These are phyloP conservation scores for Saccharomyces eubayanus DNA, from an alignment of 805 yeast genomes.

Conservation along the genomic window DNA sequence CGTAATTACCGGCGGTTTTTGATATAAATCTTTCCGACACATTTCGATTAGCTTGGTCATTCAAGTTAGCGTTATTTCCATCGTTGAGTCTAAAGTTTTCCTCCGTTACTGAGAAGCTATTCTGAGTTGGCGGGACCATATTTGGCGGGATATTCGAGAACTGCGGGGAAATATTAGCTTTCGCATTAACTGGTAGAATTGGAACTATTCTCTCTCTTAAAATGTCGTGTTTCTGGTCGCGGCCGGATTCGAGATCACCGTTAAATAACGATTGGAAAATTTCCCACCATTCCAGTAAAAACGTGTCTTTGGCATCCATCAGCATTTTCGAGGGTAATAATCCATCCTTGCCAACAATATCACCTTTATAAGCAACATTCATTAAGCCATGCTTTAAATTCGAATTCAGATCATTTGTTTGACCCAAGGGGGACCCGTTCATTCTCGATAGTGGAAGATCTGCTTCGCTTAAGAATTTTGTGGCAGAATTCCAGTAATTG, in stretches of 20 bases:
- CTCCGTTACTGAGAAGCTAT: background rate
- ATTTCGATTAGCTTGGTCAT: background rate
- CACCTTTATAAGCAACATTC: slow-evolving; percentile 1
- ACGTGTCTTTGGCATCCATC: slow-evolving; percentile 38
- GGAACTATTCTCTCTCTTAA: slow-evolving; percentile 15
- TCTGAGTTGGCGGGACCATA: background rate
- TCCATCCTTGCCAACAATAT: slow-evolving; percentile 6
- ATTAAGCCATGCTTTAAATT: slow-evolving; percentile 5
- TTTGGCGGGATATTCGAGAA: background rate
- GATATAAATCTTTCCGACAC: background rate
- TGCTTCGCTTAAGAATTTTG: slow-evolving; percentile 38
- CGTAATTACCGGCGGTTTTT: background rate
- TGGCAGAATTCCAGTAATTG: slow-evolving; percentile 44
- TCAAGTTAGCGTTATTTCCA: background rate
- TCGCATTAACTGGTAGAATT: slow-evolving; percentile 11
- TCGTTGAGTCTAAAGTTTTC: background rate
- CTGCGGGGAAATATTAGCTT: background rate
- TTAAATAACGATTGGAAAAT: slow-evolving; percentile 34
- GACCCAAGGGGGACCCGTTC: background rate
- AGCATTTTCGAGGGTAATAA: slow-evolving; percentile 34
- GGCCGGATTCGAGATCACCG: slow-evolving; percentile 1
- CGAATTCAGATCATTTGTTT: slow-evolving; percentile 2
- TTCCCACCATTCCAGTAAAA: slow-evolving; percentile 52
- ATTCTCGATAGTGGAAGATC: slow-evolving; percentile 33
- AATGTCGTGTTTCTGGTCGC: slow-evolving; percentile 3